Evolutionary conservation across 2,329 filamentous ascomycete species (phyloP).

Genomic region (Bipolaris victoriae): DNA sequence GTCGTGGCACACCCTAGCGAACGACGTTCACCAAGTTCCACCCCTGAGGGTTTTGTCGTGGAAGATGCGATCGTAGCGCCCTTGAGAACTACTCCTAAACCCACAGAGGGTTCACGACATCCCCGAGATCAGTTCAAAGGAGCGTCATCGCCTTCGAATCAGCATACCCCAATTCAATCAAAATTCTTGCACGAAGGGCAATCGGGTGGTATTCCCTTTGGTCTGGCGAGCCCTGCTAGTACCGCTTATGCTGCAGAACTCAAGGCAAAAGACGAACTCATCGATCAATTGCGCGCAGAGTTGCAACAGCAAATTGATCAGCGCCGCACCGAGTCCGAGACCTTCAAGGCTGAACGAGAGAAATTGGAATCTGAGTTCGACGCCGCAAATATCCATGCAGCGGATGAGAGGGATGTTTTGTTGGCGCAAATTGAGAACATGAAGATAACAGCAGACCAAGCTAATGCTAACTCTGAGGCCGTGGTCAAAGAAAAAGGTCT

Average conservation of each 20-base stretch:
- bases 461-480: slow-evolving; percentile 30
- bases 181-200: slow-evolving; percentile 2
- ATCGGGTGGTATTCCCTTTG: background rate
- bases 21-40: slow-evolving; percentile 20
- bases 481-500: slow-evolving; percentile 36
- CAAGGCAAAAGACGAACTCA: slow-evolving; percentile 39
- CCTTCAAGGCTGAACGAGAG: slow-evolving; percentile 16
- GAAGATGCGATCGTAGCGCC: slow-evolving; percentile 29
- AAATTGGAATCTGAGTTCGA: slow-evolving; percentile 28
- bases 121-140: slow-evolving; percentile 32
- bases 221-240: background rate
- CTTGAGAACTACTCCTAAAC: slow-evolving; percentile 26
- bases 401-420: slow-evolving; percentile 23
- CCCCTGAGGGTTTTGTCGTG: slow-evolving; percentile 30
- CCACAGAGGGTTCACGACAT: slow-evolving; percentile 17
- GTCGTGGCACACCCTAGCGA: slow-evolving; percentile 25
- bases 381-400: slow-evolving; percentile 25
- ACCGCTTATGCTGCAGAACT: slow-evolving; percentile 29
- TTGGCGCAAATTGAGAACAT: slow-evolving; percentile 30
- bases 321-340: slow-evolving; percentile 13
- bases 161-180: background rate
- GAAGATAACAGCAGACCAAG: slow-evolving; percentile 27
- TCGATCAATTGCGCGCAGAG: slow-evolving; percentile 32
- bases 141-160: slow-evolving; percentile 4
- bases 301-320: slow-evolving; percentile 26